Percentiles rank a stretch among this genome's conserved stretches.
Conservation (phyloP, 768 basidiomycete species). For the Neoboletus brunneissimus region DNA sequence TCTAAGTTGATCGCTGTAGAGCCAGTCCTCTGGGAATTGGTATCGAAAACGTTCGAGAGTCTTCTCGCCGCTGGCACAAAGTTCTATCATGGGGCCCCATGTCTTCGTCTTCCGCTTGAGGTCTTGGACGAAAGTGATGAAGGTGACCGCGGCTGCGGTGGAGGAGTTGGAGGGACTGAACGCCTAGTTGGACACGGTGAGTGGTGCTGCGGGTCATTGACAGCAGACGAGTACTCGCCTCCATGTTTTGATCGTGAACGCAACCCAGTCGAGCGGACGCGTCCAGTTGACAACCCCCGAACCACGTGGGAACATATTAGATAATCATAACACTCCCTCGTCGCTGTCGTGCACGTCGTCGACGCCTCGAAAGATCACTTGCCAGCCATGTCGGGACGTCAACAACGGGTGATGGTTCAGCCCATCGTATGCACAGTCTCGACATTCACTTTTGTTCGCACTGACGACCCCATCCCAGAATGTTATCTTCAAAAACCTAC, state of each 20-base stretch:
- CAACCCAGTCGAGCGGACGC: slow-evolving; percentile 12
- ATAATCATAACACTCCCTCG: slow-evolving; percentile 13
- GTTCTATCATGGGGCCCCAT: slow-evolving; percentile 96
- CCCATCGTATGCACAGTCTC: slow-evolving; percentile 76
- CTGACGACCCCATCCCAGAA: slow-evolving; percentile 50
- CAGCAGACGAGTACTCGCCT: slow-evolving; percentile 16
- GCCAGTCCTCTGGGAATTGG: slow-evolving; percentile 96
- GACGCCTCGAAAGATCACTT: slow-evolving; percentile 6
- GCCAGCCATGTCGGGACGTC: slow-evolving; percentile 81
- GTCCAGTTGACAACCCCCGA: slow-evolving; percentile 10
- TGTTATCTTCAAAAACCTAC: slow-evolving; percentile 97
- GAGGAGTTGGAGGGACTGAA: slow-evolving; percentile 83
- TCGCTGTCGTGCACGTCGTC: slow-evolving; percentile 9
- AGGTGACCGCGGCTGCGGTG: slow-evolving; percentile 96
- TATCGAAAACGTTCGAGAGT: slow-evolving; percentile 95
- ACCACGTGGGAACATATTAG: slow-evolving; percentile 22
- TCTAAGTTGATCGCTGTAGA: slow-evolving; percentile 94
- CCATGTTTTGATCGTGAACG: slow-evolving; percentile 28
- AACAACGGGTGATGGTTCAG: slow-evolving; percentile 98
- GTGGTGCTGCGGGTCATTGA: not conserved
- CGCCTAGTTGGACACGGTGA: slow-evolving; percentile 38
- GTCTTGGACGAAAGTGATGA: slow-evolving; percentile 99
- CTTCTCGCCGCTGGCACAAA: slow-evolving; percentile 94
- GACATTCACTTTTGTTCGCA: not conserved
- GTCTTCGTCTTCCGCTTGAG: slow-evolving; percentile 94